A percentile compares a stretch with the other conserved stretches of the same genome.
Evolutionary conservation across 176 grass and related monocot species (phyloP).

Genomic region (Areca catechu): DNA sequence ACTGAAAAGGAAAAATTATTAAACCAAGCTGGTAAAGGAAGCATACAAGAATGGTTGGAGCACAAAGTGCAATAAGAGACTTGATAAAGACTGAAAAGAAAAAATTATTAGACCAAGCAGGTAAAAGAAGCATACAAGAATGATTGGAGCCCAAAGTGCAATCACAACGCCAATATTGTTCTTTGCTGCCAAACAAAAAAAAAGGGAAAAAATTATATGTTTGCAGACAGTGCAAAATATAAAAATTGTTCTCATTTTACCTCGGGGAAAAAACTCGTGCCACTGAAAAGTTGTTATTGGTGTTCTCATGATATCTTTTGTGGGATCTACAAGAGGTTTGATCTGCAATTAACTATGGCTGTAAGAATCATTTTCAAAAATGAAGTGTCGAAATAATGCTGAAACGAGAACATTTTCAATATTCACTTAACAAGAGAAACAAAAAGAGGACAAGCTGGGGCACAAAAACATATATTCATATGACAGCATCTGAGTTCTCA

Average conservation of each 20-base stretch:
- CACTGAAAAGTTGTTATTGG: conserved; percentile 60
- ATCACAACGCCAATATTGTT: conserved; percentile 82
- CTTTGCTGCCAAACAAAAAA: conserved; percentile 39
- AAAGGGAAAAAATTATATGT: conserved; percentile 19
- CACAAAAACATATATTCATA: no score
- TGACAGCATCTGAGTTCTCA: no score
- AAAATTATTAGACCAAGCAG: conserved; percentile 6
- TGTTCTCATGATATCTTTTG: conserved; percentile 78
- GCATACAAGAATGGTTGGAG: conserved; percentile 80
- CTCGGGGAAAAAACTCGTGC: conserved; percentile 96
- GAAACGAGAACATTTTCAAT: no score
- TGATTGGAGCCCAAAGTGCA: conserved; percentile 80
- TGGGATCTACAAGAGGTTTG: conserved; percentile 80
- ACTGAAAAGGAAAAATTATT: conserved; percentile 4
- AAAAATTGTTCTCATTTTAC: conserved; percentile 28
- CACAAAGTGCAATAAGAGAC: conserved; percentile 63
- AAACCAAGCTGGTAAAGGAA: conserved; percentile 9
- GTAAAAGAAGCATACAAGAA: conserved; percentile 52
- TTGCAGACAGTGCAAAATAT: conserved; percentile 12
- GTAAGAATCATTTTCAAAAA: no score
- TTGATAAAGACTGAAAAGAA: not conserved
- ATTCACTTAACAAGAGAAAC: no score
- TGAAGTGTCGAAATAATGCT: no score
- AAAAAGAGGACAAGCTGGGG: no score
- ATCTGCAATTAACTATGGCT: conserved; percentile 35